A percentile compares a stretch with the other conserved stretches of the same genome.
These are phyloP conservation scores for Aspergillus sclerotialis DNA, from an alignment of 2,329 filamentous ascomycete genomes.

Conservation along the genomic window DNA sequence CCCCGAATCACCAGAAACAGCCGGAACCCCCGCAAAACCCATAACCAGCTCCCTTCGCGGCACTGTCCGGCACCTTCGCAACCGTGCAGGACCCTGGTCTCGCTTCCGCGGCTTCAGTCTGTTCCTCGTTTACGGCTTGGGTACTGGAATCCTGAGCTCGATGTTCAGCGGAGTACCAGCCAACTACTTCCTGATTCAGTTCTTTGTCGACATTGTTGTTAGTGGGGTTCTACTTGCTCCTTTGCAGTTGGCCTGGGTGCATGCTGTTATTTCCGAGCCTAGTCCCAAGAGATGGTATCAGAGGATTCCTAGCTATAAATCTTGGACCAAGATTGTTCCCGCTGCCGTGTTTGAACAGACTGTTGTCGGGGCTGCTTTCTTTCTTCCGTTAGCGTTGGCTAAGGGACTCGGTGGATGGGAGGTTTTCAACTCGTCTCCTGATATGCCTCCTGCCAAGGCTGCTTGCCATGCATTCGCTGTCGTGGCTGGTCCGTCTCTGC, in stretches of 20 bases:
- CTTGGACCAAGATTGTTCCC: slow-evolving; percentile 65
- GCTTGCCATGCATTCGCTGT: slow-evolving; percentile 23
- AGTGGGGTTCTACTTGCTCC: slow-evolving; percentile 59
- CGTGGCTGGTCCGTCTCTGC: slow-evolving; percentile 37
- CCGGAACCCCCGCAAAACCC: slow-evolving; percentile 47
- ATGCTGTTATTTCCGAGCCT: slow-evolving; percentile 71
- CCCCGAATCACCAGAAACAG: slow-evolving; percentile 37
- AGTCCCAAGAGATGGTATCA: slow-evolving; percentile 58
- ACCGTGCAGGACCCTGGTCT: slow-evolving; percentile 57
- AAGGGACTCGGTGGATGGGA: slow-evolving; percentile 38
- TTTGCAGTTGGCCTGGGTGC: slow-evolving; percentile 72
- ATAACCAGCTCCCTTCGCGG: slow-evolving; percentile 56
- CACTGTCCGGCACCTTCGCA: slow-evolving; percentile 55
- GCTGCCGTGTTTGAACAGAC: slow-evolving; percentile 57
- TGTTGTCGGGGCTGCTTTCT: slow-evolving; percentile 42
- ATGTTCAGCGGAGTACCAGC: slow-evolving; percentile 24
- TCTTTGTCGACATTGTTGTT: slow-evolving; percentile 50
- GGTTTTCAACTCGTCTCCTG: slow-evolving; percentile 21
- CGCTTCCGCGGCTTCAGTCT: slow-evolving; percentile 62
- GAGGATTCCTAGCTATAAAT: slow-evolving; percentile 60
- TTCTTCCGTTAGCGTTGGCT: slow-evolving; percentile 39
- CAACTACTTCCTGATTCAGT: slow-evolving; percentile 36
- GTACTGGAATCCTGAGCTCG: slow-evolving; percentile 37
- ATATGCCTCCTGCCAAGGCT: slow-evolving; percentile 27
- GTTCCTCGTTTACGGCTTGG: slow-evolving; percentile 42